A percentile compares a stretch with the other conserved stretches of the same genome.
These are phyloP conservation scores for Chlorella sp. DNA, from an alignment of 139 green algal species.

Conservation along the genomic window DNA sequence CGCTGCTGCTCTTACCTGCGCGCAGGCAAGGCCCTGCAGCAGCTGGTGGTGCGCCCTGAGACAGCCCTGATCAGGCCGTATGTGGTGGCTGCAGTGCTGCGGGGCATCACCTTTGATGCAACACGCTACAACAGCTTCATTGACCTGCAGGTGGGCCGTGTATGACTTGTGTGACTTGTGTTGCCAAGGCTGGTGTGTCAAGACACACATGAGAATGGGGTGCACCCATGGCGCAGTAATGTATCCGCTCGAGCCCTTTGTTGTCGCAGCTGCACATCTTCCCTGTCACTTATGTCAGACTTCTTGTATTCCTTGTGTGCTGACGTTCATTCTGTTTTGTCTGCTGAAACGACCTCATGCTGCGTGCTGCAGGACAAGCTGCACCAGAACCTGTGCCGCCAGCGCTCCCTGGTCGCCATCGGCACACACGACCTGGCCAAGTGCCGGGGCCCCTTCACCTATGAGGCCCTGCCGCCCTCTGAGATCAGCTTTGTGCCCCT, in stretches of 20 bases:
- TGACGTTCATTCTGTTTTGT: too few species aligned
- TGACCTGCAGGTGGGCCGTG: too few species aligned
- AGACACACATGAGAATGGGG: too few species aligned
- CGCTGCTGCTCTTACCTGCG: too few species aligned
- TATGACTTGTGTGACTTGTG: too few species aligned
- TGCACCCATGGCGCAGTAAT: too few species aligned
- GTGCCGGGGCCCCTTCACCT: constrained; percentile 88
- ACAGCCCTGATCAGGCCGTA: constrained; percentile 93
- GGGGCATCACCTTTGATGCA: constrained; percentile 81
- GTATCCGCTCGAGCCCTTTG: too few species aligned
- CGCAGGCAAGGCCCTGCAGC: constrained; percentile 51
- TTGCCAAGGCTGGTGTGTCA: too few species aligned
- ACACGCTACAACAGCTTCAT: constrained; percentile 94
- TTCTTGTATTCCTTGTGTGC: too few species aligned
- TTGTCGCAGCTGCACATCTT: too few species aligned
- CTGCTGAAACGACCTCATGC: too few species aligned
- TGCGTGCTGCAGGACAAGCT: constrained; percentile 99
- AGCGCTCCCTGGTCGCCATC: constrained; percentile 94
- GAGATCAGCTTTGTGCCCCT: constrained; percentile 95
- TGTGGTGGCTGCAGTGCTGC: constrained; percentile 89
- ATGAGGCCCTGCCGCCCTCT: constrained; percentile 89
- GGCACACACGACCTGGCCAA: constrained; percentile 95
- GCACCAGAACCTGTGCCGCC: constrained; percentile 97
- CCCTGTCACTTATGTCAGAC: too few species aligned
- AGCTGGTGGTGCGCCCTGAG: constrained; percentile 76